These are phyloP conservation scores for Aspergillus chevalieri DNA, from an alignment of 2,329 filamentous ascomycete genomes.

Conservation along the genomic window DNA sequence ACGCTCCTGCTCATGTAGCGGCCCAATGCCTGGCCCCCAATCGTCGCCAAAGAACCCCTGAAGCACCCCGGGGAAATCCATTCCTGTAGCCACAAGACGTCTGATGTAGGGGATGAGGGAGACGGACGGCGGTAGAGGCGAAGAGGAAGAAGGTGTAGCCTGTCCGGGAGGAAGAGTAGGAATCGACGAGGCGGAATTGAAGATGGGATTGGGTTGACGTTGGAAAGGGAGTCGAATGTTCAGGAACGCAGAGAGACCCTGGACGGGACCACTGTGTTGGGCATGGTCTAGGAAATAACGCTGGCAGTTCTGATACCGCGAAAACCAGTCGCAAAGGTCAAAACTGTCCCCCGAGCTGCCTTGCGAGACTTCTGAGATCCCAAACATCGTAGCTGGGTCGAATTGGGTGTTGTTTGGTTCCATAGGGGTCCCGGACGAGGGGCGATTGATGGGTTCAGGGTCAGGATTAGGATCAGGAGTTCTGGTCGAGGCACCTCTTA, in stretches of 20 bases:
- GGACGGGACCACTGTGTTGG: slow-evolving; percentile 74
- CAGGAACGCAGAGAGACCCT: slow-evolving; percentile 81
- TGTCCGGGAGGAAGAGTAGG: slow-evolving; percentile 38
- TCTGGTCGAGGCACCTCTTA: slow-evolving; percentile 8
- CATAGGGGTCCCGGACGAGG: slow-evolving; percentile 19
- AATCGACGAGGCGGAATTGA: slow-evolving; percentile 33
- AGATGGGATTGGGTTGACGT: slow-evolving; percentile 48
- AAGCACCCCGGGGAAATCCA: slow-evolving; percentile 78
- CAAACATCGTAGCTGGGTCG: slow-evolving; percentile 34
- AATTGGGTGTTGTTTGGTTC: slow-evolving; percentile 25
- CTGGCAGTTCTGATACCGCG: slow-evolving; percentile 82
- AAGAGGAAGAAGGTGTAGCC: slow-evolving; percentile 31
- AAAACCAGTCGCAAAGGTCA: slow-evolving; percentile 83
- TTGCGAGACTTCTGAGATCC: slow-evolving; percentile 30
- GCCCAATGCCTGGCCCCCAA: slow-evolving; percentile 73
- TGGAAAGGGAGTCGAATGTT: slow-evolving; percentile 91
- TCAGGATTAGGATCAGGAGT: slow-evolving; percentile 1
- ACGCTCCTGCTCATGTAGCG: slow-evolving; percentile 80
- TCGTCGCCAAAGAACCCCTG: slow-evolving; percentile 97
- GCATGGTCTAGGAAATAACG: slow-evolving; percentile 88
- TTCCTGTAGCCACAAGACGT: slow-evolving; percentile 82
- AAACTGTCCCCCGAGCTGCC: slow-evolving; percentile 42
- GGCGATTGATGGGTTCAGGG: slow-evolving; percentile 10
- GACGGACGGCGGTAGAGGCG: slow-evolving; percentile 42
- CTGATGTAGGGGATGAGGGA: slow-evolving; percentile 85